Percentiles rank a stretch among this genome's conserved stretches.
Conservation (phyloP, 78 protist genomes). For the Dictyostelium discoideum region dicty_2.7 NC_007088.5:1660001-1660500, state of each 20-base stretch:
- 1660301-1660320: not conserved
- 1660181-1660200: not conserved
- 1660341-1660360: not conserved
- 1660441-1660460: conserved; percentile 8
- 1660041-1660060: not conserved
- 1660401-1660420: not conserved
- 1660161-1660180: not conserved
- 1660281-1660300: not conserved
- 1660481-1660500: not conserved
- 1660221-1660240: not conserved
- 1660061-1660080: not conserved
- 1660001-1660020: not conserved
- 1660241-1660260: no score
- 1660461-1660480: not conserved
- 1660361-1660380: not conserved
- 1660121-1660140: conserved; percentile 5
- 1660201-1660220: not conserved
- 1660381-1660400: not conserved
- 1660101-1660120: not conserved
- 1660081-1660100: not conserved
- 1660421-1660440: conserved; percentile 7
- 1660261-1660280: no score
- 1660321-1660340: conserved; percentile 3
- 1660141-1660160: not conserved
- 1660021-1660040: not conserved